Evolutionary conservation across 331 rosid species (phyloP).

Genomic region (Acacia pycnantha): DNA sequence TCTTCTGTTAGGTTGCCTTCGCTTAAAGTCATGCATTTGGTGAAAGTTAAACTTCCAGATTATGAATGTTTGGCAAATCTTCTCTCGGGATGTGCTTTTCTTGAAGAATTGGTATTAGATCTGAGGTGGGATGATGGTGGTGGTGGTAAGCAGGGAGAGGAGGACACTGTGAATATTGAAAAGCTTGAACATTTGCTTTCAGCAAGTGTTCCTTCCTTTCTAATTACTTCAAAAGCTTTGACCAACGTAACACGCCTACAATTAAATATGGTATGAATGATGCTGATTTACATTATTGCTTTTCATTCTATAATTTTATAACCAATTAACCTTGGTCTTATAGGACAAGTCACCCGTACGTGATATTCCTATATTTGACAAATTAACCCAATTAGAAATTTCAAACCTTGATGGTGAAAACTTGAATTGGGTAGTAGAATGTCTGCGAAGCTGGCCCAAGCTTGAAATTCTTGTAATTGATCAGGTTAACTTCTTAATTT

Average conservation of each 20-base stretch:
- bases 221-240: no score
- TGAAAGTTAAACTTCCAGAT: background rate
- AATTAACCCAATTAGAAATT: no score
- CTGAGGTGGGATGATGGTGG: fast-evolving
- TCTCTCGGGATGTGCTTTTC: no score
- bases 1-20: background rate
- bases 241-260: background rate
- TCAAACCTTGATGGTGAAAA: no score
- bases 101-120: no score
- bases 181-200: background rate
- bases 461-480: no score
- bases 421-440: no score
- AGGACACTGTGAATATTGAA: background rate
- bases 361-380: no score
- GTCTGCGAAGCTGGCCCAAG: no score
- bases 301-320: background rate
- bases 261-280: background rate
- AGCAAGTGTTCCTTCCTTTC: background rate
- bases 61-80: no score
- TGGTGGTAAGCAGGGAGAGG: background rate
- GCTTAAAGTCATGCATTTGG: background rate
- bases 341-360: no score
- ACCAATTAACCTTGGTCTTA: background rate
- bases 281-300: background rate
- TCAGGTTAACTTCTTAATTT: no score